phyloP scores from a whole-genome alignment of 1,284 basidiomycete species.

The Ustanciosporium gigantosporum region DNA sequence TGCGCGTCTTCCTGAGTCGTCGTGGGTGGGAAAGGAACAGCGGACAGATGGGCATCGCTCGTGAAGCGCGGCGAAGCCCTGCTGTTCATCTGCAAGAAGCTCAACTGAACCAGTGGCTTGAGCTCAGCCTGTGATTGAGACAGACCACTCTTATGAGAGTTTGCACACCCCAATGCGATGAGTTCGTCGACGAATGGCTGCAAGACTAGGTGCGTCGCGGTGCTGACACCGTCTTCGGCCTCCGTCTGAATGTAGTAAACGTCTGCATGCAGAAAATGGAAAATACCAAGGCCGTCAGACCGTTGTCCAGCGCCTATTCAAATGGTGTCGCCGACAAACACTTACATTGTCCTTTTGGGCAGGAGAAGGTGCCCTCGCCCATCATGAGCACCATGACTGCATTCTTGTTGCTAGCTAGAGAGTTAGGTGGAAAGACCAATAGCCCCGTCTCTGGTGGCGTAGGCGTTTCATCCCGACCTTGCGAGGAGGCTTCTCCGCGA shows the following conservation, averaged over 20 bases:
- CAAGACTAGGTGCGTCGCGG: conserved; percentile 6
- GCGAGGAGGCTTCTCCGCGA: neutral
- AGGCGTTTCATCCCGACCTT: too few species aligned
- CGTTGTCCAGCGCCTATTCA: too few species aligned
- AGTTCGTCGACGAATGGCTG: conserved; percentile 16
- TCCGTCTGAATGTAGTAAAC: conserved; percentile 41
- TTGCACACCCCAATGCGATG: conserved; percentile 2
- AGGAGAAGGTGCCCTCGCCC: conserved; percentile 81
- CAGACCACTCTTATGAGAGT: too few species aligned
- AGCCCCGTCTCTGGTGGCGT: conserved; percentile 69
- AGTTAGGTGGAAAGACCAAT: conserved; percentile 77
- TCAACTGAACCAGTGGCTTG: conserved; percentile 19
- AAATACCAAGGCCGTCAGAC: too few species aligned
- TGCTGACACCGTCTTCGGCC: neutral
- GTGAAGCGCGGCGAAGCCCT: neutral
- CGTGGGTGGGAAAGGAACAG: conserved; percentile 14
- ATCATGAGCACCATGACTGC: conserved; percentile 70
- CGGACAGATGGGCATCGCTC: neutral
- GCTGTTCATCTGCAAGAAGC: conserved; percentile 10
- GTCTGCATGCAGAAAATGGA: conserved; percentile 2
- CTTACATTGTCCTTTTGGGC: conserved; percentile 69
- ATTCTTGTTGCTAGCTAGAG: conserved; percentile 17
- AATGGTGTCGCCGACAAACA: too few species aligned
- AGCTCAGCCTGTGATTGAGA: too few species aligned
- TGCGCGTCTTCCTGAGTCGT: neutral